Base-by-base conservation (phyloP, 176 grass and related monocot genomes). In the Thinopyrum elongatum region DNA sequence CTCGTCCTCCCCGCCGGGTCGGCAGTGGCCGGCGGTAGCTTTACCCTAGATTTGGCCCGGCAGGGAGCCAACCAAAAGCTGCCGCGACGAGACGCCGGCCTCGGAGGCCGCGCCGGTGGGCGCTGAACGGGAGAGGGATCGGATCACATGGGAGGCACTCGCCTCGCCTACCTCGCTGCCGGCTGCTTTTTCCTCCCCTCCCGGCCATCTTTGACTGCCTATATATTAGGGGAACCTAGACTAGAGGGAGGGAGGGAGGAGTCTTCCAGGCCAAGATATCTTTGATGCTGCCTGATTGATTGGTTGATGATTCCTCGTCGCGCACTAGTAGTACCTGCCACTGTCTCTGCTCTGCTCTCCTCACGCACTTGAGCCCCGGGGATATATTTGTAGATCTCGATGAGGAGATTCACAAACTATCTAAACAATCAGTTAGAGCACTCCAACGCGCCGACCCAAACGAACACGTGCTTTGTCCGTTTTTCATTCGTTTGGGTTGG, bases 231-330 rank as follows among this genome's bases (percentile, higher is more conserved):
- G 73, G 49, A 53, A 23, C 10, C 42, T 49, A 49, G 41, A 53
- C 49, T 17, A 14, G 22, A 70, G 27, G n/a, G 26, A 29, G 62
- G 0, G 28, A 66, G 64, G 64, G 12, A 83, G 12, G 77, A 86
- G 38, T 16, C 80, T 88, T 88, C 27, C 39, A 26, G 38, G 51
- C 36, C 65, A 88, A 79, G 80, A 49, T 73, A 61, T 70, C 17
- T n/a, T 8, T 29, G 57, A 27, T 29, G 46, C 17, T 58, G 29
- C 60, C 75, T 38, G 77, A 51, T 51, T 81, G 79, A 82, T 82
- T 82, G 39, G 42, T 47, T 69, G 78, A 31, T 74, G 19, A 51
- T 70, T 60, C 83, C 49, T 71, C 71, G 41, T 49, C 71, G 25
- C 71, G 71, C 71, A 75, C 71, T 75, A 49, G 71, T 42, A 19